These are phyloP conservation scores for Penstemon newberryi DNA, from an alignment of 257 asterid genomes.

Conservation along the genomic window DNA sequence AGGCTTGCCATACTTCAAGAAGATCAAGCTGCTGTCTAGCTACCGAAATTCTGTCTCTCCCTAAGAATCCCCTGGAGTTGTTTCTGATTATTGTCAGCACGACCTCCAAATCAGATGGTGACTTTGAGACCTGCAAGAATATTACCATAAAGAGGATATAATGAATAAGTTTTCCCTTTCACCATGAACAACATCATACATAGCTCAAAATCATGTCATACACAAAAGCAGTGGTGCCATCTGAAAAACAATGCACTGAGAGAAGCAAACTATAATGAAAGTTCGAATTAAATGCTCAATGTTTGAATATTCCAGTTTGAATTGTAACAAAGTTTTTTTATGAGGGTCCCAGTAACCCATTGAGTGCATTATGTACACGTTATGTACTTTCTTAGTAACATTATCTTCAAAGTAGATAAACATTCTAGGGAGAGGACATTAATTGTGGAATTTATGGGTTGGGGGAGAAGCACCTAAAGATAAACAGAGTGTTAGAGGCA, in stretches of 20 bases:
- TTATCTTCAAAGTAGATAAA: not conserved
- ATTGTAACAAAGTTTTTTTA: not conserved
- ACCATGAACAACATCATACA: conserved; percentile 24
- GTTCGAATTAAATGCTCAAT: not conserved
- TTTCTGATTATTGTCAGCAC: conserved; percentile 81
- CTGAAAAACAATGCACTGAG: conserved; percentile 18
- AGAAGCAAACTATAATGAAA: conserved; percentile 7
- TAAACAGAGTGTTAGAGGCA: not conserved
- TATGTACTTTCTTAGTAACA: not conserved
- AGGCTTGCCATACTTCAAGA: conserved; percentile 69
- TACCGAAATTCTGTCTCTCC: conserved; percentile 58
- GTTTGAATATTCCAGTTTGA: not conserved
- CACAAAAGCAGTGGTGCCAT: conserved; percentile 4
- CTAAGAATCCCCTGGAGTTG: conserved; percentile 69
- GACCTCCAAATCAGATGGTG: conserved; percentile 93
- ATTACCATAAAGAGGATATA: conserved; percentile 13
- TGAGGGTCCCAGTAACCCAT: not conserved
- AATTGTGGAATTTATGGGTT: not conserved
- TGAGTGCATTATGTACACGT: not conserved
- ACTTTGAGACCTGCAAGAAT: conserved; percentile 67
- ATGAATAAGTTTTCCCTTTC: conserved; percentile 14
- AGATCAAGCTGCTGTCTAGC: conserved; percentile 80
- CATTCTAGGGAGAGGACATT: not conserved
- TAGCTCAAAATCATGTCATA: conserved; percentile 11
- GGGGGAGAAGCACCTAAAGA: not conserved